These are phyloP conservation scores for Crotalaria pallida DNA, from an alignment of 306 rosid genomes.

Conservation along the genomic window DNA sequence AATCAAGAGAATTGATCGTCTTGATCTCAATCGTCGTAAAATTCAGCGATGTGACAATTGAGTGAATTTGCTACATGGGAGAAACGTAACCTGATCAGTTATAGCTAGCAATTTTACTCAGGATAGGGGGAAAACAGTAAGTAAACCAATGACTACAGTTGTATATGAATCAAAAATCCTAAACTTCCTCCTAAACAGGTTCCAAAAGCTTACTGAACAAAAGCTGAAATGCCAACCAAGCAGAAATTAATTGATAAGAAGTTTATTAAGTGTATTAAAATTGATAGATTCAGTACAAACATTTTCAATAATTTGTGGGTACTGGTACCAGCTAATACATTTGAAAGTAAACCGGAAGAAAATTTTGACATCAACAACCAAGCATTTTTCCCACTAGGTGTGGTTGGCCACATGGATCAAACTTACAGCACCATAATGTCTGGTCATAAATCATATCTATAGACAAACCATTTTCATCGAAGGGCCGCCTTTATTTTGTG, in stretches of 20 bases:
- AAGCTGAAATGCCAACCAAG: background rate
- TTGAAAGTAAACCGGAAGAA: background rate
- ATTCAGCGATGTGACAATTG: constrained; percentile 54
- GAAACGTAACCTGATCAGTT: background rate
- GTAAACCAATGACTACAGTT: background rate
- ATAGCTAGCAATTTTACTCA: background rate
- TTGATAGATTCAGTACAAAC: background rate
- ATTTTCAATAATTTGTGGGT: background rate
- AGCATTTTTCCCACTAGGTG: too few relatives aligned
- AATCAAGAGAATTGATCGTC: constrained; percentile 84
- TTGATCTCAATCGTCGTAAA: constrained; percentile 68
- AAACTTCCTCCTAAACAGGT: too few relatives aligned
- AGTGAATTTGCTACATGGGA: constrained; percentile 69
- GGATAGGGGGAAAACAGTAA: background rate
- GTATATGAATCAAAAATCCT: background rate
- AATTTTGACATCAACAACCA: background rate
- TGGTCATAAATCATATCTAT: too few relatives aligned
- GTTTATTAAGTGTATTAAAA: background rate
- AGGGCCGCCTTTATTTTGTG: too few relatives aligned
- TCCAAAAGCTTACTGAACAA: background rate
- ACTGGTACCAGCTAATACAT: background rate
- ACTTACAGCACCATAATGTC: too few relatives aligned
- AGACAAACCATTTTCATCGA: too few relatives aligned
- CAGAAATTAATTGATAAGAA: background rate
- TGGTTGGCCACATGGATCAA: too few relatives aligned